Evolutionary conservation across 129 eudicot species (phyloP), one percentile per base, ranked within the genome.

Genomic region (Helichrysum umbraculigerum): DNA sequence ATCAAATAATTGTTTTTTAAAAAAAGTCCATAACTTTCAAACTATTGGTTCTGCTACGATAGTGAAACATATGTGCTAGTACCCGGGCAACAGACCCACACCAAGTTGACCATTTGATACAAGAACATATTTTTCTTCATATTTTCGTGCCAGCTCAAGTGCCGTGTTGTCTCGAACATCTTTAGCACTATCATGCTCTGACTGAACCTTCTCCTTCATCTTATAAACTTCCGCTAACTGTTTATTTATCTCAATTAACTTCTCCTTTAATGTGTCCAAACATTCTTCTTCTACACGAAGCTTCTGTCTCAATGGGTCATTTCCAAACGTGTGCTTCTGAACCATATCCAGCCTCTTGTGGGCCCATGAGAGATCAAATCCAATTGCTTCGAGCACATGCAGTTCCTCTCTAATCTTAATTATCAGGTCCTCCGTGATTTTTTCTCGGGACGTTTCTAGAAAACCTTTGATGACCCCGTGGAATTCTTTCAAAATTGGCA

Each of bases 301-400:
- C 7, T 69, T 58, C 22, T 69, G 54, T 5, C 47, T 11, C 60
- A 69, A 6, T 15, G 60, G 74, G 37, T 22, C 74, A 7, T 69
- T 14, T 69, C 59, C 74, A 15, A 69, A 44, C 11, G 25, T 44
- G 11, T 42, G 60, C 35, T n/a, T 42, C 12, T 69, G 22, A 25
- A 69, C 60, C 74, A 69, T 69, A 20, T 44, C 60, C 22, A 69
- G 39, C 60, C 74, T 25, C 21, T 44, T 69, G 16, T 30, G 59
- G 20, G 59, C 74, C 74, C 74, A 69, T 22, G 74, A 69, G 16
- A 69, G 74, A 69, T 69, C 74, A 21, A 69, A 69, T 21, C 58
- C 58, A 69, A 44, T 25, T 33, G 19, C 21, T 9, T 25, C 15
- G 7, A 69, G 35, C 7, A 42, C 74, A 3, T 3, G 2, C 5